Base-by-base conservation (phyloP, 768 basidiomycete species). In the Leucocoprinus leucothites region DNA sequence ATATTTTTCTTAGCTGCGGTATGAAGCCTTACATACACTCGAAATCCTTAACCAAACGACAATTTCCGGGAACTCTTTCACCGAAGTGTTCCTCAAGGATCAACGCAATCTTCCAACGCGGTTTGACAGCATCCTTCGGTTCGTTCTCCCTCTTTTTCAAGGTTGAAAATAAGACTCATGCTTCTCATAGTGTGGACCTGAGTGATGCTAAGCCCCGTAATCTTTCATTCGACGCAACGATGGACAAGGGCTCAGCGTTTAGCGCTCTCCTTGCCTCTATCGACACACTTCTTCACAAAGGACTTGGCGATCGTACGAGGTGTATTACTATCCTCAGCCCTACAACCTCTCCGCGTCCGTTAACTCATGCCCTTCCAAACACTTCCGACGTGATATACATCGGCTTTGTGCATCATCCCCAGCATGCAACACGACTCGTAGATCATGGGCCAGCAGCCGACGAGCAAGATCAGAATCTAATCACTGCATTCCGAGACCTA, bases 391-490 rank as follows among this genome's bases (percentile, higher is more conserved):
- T 71, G 2, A 66, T 94, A 35, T 78, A 82, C 58, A 73, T 98
- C 31, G 95, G 96, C 3, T 68, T 98, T 6, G 70, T 93, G 14
- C 82, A 91, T 60, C 78, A 93, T 61, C 75, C 84, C 0, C 74
- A 81, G 6, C 71, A 89, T 57, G 91, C 93, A 2, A 85, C 86
- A 60, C 84, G 91, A 8, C 82, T 98, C 1, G 89, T 98, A 24
- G 97, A 98, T 62, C 91, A 94, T 58, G 96, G 96, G 2, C 96
- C 96, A 1, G 67, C 87, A 0, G 89, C 84, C 48, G 84, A 84
- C 9, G 84, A 86, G 36, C 65, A 77, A 41, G 78, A 86, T 48
- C 71, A 75, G 21, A 67, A 73, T 9, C 75, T 69, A 4, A 74
- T 79, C 0, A 70, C 79, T 43, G 76, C 74, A 2, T 99, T 97